phyloP scores from a whole-genome alignment of 106 monocot genomes.

The Xerophyta viscosa region DNA sequence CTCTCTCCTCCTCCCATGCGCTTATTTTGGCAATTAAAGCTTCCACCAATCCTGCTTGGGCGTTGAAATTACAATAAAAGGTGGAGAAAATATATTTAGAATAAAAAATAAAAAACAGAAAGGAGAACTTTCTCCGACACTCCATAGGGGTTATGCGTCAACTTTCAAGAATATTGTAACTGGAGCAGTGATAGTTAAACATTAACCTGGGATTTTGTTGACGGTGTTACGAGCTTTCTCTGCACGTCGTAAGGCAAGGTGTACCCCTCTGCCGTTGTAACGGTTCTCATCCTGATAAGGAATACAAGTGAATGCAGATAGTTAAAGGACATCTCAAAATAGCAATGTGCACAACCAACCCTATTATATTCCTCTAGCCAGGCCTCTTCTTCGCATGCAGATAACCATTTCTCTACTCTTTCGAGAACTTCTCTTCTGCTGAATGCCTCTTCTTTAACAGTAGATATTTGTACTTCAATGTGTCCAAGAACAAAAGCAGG shows the following conservation, averaged over 20 bases:
- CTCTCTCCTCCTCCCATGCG: conserved; percentile 79
- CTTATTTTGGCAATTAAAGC: conserved; percentile 36
- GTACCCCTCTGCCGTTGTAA: conserved; percentile 72
- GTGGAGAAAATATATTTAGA: conserved; percentile 1
- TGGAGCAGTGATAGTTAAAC: background rate
- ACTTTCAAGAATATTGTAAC: too few relatives aligned
- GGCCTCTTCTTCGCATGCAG: conserved; percentile 58
- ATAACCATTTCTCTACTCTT: conserved; percentile 66
- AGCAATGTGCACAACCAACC: conserved; percentile 22
- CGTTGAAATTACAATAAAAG: background rate
- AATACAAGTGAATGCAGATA: background rate
- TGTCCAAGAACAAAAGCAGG: conserved; percentile 43
- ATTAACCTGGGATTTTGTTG: conserved; percentile 73
- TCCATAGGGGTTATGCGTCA: too few relatives aligned
- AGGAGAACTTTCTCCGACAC: background rate
- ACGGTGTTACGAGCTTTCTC: conserved; percentile 78
- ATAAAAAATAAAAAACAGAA: background rate
- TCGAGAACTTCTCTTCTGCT: conserved; percentile 67
- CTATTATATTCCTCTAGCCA: conserved; percentile 82
- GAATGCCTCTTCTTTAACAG: conserved; percentile 59
- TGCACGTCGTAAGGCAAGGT: conserved; percentile 49
- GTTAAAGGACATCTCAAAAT: too few relatives aligned
- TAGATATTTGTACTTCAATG: conserved; percentile 48
- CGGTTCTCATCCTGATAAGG: conserved; percentile 37
- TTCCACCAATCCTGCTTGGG: conserved; percentile 51